phyloP scores from a whole-genome alignment of 2,329 filamentous ascomycete genomes.

The Elsinoe ampelina region DNA sequence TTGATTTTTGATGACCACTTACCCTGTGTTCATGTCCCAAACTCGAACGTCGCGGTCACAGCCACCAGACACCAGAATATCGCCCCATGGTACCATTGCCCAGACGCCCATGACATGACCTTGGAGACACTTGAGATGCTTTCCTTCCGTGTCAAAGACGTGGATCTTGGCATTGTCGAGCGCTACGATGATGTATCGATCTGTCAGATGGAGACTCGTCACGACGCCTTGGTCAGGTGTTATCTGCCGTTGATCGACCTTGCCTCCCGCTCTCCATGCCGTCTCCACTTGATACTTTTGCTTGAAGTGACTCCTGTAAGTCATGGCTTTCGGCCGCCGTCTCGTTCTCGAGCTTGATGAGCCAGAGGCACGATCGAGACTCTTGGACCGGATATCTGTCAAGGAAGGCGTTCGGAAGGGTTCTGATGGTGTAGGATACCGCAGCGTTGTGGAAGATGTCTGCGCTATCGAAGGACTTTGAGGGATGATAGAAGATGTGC shows the following conservation, averaged over 20 bases:
- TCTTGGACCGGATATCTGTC: constrained; percentile 41
- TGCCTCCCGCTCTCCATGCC: constrained; percentile 89
- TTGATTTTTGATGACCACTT: constrained; percentile 28
- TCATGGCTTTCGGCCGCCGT: constrained; percentile 56
- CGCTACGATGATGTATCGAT: constrained; percentile 94
- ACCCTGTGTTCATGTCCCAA: constrained; percentile 93
- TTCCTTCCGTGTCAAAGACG: constrained; percentile 87
- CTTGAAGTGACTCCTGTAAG: constrained; percentile 96
- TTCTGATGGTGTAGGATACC: constrained; percentile 18
- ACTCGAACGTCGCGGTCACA: constrained; percentile 95
- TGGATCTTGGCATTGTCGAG: constrained; percentile 98
- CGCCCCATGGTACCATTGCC: constrained; percentile 98
- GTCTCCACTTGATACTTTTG: constrained; percentile 95
- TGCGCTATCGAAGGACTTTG: constrained; percentile 2
- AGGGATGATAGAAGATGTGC: background rate
- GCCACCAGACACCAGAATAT: constrained; percentile 87
- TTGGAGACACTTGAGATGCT: constrained; percentile 77
- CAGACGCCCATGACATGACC: constrained; percentile 99
- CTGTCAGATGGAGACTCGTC: constrained; percentile 85
- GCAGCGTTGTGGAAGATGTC: constrained; percentile 20
- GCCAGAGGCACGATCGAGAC: constrained; percentile 44
- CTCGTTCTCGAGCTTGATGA: constrained; percentile 17
- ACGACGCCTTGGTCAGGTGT: constrained; percentile 96
- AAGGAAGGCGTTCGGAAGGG: constrained; percentile 20
- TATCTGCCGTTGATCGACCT: constrained; percentile 73